phyloP scores from a whole-genome alignment of 768 basidiomycete genomes.

The Lactarius akahatsu region DNA sequence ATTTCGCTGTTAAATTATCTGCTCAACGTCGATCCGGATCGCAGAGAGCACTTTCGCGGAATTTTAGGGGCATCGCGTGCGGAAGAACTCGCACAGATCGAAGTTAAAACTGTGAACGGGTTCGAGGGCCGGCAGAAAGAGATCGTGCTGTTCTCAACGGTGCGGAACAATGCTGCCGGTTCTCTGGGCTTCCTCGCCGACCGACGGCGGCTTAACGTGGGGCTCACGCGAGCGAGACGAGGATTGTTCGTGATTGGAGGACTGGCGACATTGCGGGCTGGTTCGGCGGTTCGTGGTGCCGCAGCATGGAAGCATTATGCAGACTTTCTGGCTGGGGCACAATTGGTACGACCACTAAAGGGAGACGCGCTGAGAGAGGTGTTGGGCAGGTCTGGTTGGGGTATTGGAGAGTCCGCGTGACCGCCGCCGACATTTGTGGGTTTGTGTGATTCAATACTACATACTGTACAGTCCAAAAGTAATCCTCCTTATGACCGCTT shows the following conservation, averaged over 20 bases:
- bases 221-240: conserved; percentile 83
- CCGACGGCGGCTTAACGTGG: conserved; percentile 83
- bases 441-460: not conserved
- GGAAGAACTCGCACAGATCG: conserved; percentile 63
- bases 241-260: conserved; percentile 83
- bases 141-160: conserved; percentile 88
- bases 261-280: conserved; percentile 57
- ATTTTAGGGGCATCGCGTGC: conserved; percentile 66
- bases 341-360: conserved; percentile 51
- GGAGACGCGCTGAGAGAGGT: conserved; percentile 34
- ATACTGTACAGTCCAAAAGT: not conserved
- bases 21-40: conserved; percentile 54
- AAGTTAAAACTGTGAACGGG: conserved; percentile 92
- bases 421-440: no score
- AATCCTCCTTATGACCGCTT: not conserved
- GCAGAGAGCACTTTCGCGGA: conserved; percentile 51
- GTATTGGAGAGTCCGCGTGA: not conserved
- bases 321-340: conserved; percentile 50
- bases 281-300: conserved; percentile 37
- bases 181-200: conserved; percentile 90
- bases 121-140: conserved; percentile 95
- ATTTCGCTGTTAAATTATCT: conserved; percentile 71
- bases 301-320: conserved; percentile 61
- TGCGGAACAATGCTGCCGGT: conserved; percentile 74
- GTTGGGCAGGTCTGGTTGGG: conserved; percentile 15